Conservation (phyloP, 768 basidiomycete genomes). For the Gelatoporia subvermispora region DNA sequence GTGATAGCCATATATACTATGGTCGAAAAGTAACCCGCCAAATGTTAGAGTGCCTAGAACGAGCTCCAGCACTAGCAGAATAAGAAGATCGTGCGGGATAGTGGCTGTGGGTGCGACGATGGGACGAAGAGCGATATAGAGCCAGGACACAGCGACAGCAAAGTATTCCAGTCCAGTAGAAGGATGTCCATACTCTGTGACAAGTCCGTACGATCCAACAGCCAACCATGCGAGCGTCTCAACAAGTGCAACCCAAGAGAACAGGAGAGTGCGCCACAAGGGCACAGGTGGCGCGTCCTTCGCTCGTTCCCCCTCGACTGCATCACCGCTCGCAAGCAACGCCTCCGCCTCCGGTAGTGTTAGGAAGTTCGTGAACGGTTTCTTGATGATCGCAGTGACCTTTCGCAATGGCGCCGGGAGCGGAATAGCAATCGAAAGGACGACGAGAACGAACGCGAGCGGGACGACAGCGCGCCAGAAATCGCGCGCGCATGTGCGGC, state of each 20-base stretch:
- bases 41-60: conserved; percentile 42
- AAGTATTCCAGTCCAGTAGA: conserved; percentile 39
- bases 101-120: conserved; percentile 50
- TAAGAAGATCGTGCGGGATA: conserved; percentile 58
- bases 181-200: conserved; percentile 24
- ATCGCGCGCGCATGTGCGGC: conserved; percentile 20
- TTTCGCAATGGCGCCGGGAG: conserved; percentile 10
- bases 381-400: conserved; percentile 3
- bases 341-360: conserved; percentile 25
- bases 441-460: conserved; percentile 16
- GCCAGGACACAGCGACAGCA: conserved; percentile 54
- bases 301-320: neutral
- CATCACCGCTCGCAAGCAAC: conserved; percentile 8
- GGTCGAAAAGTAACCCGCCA: conserved; percentile 51
- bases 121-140: conserved; percentile 58
- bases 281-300: conserved; percentile 26
- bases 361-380: conserved; percentile 20
- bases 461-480: conserved; percentile 26
- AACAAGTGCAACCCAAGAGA: conserved; percentile 50
- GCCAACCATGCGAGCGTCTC: conserved; percentile 57
- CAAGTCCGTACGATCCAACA: conserved; percentile 48
- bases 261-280: conserved; percentile 58
- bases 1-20: conserved; percentile 37
- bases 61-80: conserved; percentile 49
- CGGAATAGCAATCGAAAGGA: conserved; percentile 11